A percentile compares a stretch with the other conserved stretches of the same genome.
Conservation (phyloP, 1,284 basidiomycete genomes). For the Exobasidium cylindrosporum region DNA sequence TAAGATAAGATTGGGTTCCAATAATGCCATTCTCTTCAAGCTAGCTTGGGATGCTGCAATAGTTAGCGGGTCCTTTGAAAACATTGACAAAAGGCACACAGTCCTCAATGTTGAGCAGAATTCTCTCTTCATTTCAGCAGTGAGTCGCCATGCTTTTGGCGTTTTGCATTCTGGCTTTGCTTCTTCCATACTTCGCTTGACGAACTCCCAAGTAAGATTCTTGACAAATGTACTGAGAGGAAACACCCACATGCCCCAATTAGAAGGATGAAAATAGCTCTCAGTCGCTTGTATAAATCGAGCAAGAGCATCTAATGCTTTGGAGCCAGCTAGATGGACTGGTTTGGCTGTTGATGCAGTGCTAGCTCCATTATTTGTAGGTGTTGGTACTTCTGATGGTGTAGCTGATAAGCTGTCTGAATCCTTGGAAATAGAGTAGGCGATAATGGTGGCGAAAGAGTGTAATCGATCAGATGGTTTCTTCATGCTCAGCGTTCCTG, state of each 20-base stretch:
- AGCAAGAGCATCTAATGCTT: constrained; percentile 82
- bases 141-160: constrained; percentile 72
- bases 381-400: constrained; percentile 21
- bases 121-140: constrained; percentile 73
- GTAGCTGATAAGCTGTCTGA: constrained; percentile 55
- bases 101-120: constrained; percentile 81
- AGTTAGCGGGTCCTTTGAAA: constrained; percentile 70
- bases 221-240: constrained; percentile 77
- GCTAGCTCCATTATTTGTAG: constrained; percentile 26
- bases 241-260: constrained; percentile 57
- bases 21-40: constrained; percentile 67
- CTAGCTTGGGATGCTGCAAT: constrained; percentile 58
- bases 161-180: constrained; percentile 75
- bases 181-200: constrained; percentile 63
- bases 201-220: constrained; percentile 77
- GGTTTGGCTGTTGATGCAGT: constrained; percentile 57
- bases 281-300: constrained; percentile 88
- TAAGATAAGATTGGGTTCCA: constrained; percentile 85
- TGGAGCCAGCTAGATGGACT: constrained; percentile 76
- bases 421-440: constrained; percentile 88
- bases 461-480: constrained; percentile 69
- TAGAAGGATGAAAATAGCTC: constrained; percentile 78
- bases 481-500: constrained; percentile 72
- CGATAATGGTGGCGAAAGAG: constrained; percentile 78
- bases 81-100: constrained; percentile 88